Conservation (phyloP, 768 basidiomycete genomes). For the Cytidiella melzeri region DNA sequence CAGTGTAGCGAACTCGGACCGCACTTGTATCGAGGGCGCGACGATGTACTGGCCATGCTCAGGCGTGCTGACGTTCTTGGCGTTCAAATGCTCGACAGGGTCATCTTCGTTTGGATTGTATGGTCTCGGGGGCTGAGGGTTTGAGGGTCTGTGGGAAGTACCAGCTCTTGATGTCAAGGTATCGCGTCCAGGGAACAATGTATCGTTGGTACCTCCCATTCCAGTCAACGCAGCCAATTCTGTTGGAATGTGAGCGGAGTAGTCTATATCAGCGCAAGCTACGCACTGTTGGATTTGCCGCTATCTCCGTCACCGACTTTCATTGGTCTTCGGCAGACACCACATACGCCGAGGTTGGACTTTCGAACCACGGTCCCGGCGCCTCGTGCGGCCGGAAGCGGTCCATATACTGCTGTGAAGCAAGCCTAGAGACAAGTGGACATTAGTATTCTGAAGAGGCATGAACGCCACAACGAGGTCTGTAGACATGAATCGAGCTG, state of each 20-base stretch:
- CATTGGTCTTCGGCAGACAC: constrained; percentile 96
- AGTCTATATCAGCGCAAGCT: background rate
- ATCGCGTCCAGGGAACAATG: constrained; percentile 68
- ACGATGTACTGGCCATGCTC: constrained; percentile 66
- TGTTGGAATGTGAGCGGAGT: constrained; percentile 28
- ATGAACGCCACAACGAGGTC: no score
- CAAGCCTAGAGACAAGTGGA: no score
- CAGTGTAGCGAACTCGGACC: constrained; percentile 84
- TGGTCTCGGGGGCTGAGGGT: constrained; percentile 28
- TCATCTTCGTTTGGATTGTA: constrained; percentile 83
- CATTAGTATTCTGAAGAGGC: no score
- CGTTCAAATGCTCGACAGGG: constrained; percentile 47
- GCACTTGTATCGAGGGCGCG: constrained; percentile 88
- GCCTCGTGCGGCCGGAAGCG: constrained; percentile 56
- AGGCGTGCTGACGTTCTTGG: constrained; percentile 15
- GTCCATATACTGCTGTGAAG: constrained; percentile 95
- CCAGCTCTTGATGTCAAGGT: constrained; percentile 32
- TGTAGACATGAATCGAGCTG: no score
- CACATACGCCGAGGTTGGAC: constrained; percentile 88
- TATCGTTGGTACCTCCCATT: constrained; percentile 58
- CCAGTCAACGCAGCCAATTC: constrained; percentile 94
- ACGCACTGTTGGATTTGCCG: constrained; percentile 82
- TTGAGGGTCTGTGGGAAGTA: constrained; percentile 20
- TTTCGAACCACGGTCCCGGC: constrained; percentile 40
- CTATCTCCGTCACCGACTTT: constrained; percentile 86